Evolutionary conservation across 1,284 basidiomycete species (phyloP).

Genomic region (Trametes hirsuta): DNA sequence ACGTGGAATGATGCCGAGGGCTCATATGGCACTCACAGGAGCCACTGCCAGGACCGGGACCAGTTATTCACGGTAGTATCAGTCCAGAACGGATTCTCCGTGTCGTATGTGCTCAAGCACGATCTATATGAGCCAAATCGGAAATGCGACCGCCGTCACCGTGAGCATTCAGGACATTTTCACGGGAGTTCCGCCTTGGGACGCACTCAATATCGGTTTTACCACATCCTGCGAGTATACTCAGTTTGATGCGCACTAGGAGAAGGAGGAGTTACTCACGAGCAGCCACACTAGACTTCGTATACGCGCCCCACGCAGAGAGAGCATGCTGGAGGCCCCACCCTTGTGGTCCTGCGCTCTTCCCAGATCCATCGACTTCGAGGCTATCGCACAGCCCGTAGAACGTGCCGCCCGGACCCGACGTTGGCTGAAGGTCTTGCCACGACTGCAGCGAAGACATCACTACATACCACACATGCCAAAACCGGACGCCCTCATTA

Average conservation of each 20-base stretch:
- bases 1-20: background rate
- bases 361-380: slow-evolving; percentile 61
- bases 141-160: too few species aligned
- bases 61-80: slow-evolving; percentile 51
- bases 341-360: slow-evolving; percentile 51
- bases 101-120: slow-evolving; percentile 58
- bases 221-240: slow-evolving; percentile 41
- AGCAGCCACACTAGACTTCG: slow-evolving; percentile 39
- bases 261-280: slow-evolving; percentile 35
- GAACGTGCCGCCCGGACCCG: slow-evolving; percentile 45
- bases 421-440: slow-evolving; percentile 54
- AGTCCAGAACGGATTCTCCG: slow-evolving; percentile 46
- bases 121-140: slow-evolving; percentile 35
- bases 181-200: background rate
- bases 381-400: slow-evolving; percentile 72
- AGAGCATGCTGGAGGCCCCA: slow-evolving; percentile 68
- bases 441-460: slow-evolving; percentile 54
- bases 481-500: background rate
- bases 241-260: background rate
- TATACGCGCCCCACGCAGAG: slow-evolving; percentile 56
- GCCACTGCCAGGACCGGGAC: slow-evolving; percentile 58
- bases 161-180: too few species aligned
- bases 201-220: background rate
- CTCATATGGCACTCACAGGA: slow-evolving; percentile 41
- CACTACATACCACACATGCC: slow-evolving; percentile 41